Conservation (phyloP, 1,284 basidiomycete genomes). For the Pseudozyma pruni region DNA sequence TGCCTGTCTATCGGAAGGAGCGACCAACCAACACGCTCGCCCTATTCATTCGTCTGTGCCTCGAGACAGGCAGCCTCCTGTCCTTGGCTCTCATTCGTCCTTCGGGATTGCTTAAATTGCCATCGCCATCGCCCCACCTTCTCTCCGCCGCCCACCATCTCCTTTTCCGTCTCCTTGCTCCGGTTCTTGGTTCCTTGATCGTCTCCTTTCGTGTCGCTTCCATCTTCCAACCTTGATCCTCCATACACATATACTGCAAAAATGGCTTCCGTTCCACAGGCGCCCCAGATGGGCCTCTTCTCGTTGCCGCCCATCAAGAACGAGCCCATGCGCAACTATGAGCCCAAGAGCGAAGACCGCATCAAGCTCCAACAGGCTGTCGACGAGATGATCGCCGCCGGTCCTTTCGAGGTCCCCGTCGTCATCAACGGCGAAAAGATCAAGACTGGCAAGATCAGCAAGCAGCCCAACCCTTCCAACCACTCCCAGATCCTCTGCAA, state of each 20-base stretch:
- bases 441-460: constrained; percentile 79
- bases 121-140: not conserved
- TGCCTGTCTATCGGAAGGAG: no score
- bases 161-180: constrained; percentile 5
- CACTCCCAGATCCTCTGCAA: constrained; percentile 80
- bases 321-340: constrained; percentile 74
- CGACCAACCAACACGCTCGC: not conserved
- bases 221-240: not conserved
- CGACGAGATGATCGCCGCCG: constrained; percentile 80
- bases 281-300: constrained; percentile 52
- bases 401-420: constrained; percentile 91
- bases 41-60: not conserved
- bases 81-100: constrained; percentile 1
- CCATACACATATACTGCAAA: constrained; percentile 7
- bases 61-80: not conserved
- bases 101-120: constrained; percentile 1
- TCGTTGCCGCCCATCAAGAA: constrained; percentile 61
- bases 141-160: constrained; percentile 1
- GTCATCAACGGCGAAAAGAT: constrained; percentile 90
- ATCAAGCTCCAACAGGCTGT: constrained; percentile 80
- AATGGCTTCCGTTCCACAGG: constrained; percentile 51
- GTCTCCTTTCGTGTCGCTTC: not conserved
- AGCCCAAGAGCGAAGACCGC: constrained; percentile 82
- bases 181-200: not conserved
- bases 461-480: constrained; percentile 68